A percentile compares a stretch with the other conserved stretches of the same genome.
These are phyloP conservation scores for Backusella sp. DNA, from an alignment of 192 early-diverging fungal genomes.

Conservation along the genomic window DNA sequence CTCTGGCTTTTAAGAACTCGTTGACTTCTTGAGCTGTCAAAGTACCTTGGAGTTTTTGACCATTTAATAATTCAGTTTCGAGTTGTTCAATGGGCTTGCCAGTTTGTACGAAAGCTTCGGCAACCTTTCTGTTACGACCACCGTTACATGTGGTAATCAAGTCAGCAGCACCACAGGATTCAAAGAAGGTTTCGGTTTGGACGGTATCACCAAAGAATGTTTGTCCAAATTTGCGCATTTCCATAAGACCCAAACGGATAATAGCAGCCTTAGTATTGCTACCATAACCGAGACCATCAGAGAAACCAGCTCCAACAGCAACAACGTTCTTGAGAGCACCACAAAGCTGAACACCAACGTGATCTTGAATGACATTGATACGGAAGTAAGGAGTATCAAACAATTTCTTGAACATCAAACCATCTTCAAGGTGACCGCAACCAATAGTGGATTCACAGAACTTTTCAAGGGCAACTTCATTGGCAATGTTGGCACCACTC, in stretches of 20 bases:
- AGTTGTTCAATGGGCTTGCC: slow-evolving; percentile 93
- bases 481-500: slow-evolving; percentile 97
- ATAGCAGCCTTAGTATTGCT: slow-evolving; percentile 98
- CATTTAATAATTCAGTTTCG: slow-evolving; percentile 92
- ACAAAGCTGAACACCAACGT: slow-evolving; percentile 93
- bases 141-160: slow-evolving; percentile 96
- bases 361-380: slow-evolving; percentile 82
- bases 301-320: slow-evolving; percentile 94
- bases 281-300: slow-evolving; percentile 89
- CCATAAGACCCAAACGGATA: slow-evolving; percentile 91
- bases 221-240: slow-evolving; percentile 93
- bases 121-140: slow-evolving; percentile 93
- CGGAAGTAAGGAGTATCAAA: slow-evolving; percentile 91
- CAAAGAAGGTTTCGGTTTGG: slow-evolving; percentile 94
- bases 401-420: slow-evolving; percentile 71
- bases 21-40: slow-evolving; percentile 87
- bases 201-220: slow-evolving; percentile 76
- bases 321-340: slow-evolving; percentile 98
- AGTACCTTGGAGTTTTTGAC: slow-evolving; percentile 97
- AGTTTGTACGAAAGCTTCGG: slow-evolving; percentile 86
- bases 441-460: slow-evolving; percentile 98
- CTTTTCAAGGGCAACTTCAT: slow-evolving; percentile 90
- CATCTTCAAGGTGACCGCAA: slow-evolving; percentile 66
- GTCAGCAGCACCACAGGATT: slow-evolving; percentile 96
- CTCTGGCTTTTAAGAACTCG: slow-evolving; percentile 68